A percentile compares a stretch with the other conserved stretches of the same genome.
Evolutionary conservation across 768 basidiomycete species (phyloP).

Genomic region (Tylopilus rubrobrunneus): DNA sequence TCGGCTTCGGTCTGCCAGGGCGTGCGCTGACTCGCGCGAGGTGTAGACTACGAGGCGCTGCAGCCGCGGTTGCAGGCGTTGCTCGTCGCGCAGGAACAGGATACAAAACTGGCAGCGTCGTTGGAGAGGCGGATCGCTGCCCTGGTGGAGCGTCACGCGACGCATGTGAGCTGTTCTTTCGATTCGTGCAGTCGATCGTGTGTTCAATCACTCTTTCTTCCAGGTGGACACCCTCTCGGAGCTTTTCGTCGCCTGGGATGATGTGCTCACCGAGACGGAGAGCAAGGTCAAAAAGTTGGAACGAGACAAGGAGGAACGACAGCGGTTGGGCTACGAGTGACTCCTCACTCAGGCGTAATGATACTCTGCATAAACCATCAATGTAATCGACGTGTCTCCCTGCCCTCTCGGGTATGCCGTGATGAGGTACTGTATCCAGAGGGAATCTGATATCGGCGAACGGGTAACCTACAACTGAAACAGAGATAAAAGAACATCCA

Average conservation of each 20-base stretch:
- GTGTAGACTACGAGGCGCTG: constrained; percentile 56
- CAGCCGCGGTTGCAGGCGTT: constrained; percentile 66
- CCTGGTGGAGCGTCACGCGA: constrained; percentile 67
- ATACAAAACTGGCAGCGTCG: constrained; percentile 49
- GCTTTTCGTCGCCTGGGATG: constrained; percentile 83
- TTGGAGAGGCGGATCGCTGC: constrained; percentile 64
- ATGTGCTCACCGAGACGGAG: constrained; percentile 66
- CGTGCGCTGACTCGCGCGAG: too few species aligned
- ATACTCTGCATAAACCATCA: constrained; percentile 15
- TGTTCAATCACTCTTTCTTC: not conserved
- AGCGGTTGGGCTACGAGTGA: constrained; percentile 56
- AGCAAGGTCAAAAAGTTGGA: constrained; percentile 55
- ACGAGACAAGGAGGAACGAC: constrained; percentile 55
- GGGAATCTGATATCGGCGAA: constrained; percentile 11
- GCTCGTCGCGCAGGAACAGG: constrained; percentile 55
- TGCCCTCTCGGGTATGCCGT: constrained; percentile 8
- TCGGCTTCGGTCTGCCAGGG: too few species aligned
- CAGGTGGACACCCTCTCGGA: constrained; percentile 82
- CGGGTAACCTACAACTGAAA: constrained; percentile 21
- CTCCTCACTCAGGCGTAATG: not conserved
- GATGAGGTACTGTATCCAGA: constrained; percentile 10
- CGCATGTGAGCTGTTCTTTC: constrained; percentile 47
- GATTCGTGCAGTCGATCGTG: not conserved
- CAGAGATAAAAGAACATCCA: constrained; percentile 12
- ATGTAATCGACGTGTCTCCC: constrained; percentile 14